Conservation (phyloP, 2,329 filamentous ascomycete genomes). For the Neofusicoccum ribis region DNA sequence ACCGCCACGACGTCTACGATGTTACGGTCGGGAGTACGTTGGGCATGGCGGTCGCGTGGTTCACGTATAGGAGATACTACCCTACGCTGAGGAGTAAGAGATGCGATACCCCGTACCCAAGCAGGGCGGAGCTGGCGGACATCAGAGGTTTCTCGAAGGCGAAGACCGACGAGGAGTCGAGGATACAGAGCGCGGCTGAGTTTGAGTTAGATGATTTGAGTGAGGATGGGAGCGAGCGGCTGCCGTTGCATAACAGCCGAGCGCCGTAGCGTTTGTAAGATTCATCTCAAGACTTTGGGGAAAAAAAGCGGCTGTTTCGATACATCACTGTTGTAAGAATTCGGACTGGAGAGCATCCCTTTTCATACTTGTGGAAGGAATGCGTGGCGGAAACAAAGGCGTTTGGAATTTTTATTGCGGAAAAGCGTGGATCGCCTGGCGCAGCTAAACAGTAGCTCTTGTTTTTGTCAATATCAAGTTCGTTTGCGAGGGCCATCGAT, state of each 20-base stretch:
- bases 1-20: slow-evolving; percentile 65
- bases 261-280: background rate
- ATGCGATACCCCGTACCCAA: slow-evolving; percentile 55
- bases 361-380: too few relatives aligned
- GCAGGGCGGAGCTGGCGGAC: slow-evolving; percentile 34
- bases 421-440: too few relatives aligned
- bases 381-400: too few relatives aligned
- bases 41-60: slow-evolving; percentile 56
- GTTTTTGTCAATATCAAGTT: too few relatives aligned
- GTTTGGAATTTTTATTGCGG: too few relatives aligned
- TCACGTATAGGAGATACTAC: slow-evolving; percentile 63
- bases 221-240: slow-evolving; percentile 21
- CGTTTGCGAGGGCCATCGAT: too few relatives aligned
- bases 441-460: too few relatives aligned
- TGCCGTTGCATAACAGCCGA: slow-evolving; percentile 17
- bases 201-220: slow-evolving; percentile 38
- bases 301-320: too few relatives aligned
- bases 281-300: too few relatives aligned
- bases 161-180: slow-evolving; percentile 47
- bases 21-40: slow-evolving; percentile 58
- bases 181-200: slow-evolving; percentile 31
- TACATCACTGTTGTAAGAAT: too few relatives aligned
- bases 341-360: too few relatives aligned
- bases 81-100: slow-evolving; percentile 51
- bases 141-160: slow-evolving; percentile 38